Evolutionary conservation across 1,284 basidiomycete species (phyloP), one percentile per base, ranked within the genome.

Genomic region (Rhodofomes roseus): DNA sequence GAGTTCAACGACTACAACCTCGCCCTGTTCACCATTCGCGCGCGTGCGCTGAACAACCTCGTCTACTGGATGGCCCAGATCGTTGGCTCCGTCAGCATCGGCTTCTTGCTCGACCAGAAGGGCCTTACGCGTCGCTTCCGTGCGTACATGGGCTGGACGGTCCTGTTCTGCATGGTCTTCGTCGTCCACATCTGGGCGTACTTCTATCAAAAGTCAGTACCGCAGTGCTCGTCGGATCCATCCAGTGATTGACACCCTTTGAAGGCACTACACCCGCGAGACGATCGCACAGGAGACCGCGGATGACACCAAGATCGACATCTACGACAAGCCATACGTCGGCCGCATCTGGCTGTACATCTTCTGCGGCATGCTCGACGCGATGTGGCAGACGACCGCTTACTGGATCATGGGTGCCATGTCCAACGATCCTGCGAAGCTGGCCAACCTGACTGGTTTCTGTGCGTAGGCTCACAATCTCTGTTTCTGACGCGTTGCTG

Each of bases 61-160:
- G 77, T 87, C 9, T 90, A 90, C 71, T 89, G 86, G 86, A 73
- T 81, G 6, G 73, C 85, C 0, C 86, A 89, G 68, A 87, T 89
- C 63, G 59, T 88, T 34, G 87, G 87, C 2, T 85, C 87, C 0
- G 68, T 88, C 54, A 69, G 76, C 48, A 88, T 90, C 64, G 86
- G 86, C 18, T 68, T 82, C 54, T 68, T 87, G n/a, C 81, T 90
- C 27, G 88, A 90, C 66, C 76, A 77, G 59, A 76, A 77, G 55
- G 71, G 66, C 2, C 72, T 89, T 63, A 72, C 76, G 7, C 82
- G 89, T 57, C 82, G 86, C 22, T 66, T 78, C 29, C 85, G 88
- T 25, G 89, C 88, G 2, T 89, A 87, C 70, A 65, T 76, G 23
- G 86, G 84, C 18, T 89, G 87, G 85, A 63, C 59, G 3, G 71